Base-by-base conservation (phyloP, 2,329 filamentous ascomycete genomes). In the Triangularia verruculosa region DNA sequence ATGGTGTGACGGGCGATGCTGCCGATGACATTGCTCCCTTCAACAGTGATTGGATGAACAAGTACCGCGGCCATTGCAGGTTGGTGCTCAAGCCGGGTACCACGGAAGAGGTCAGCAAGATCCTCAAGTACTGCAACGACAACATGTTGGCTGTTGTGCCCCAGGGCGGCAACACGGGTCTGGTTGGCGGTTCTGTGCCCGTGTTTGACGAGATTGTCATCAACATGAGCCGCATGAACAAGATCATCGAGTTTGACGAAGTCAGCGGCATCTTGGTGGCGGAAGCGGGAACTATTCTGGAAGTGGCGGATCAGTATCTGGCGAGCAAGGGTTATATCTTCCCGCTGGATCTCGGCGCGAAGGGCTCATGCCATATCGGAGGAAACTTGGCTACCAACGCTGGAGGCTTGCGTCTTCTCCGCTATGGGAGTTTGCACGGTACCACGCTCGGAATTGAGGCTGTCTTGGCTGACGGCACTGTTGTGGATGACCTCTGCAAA, bases 41-140 rank as follows among this genome's bases (percentile, higher is more conserved):
- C 83, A 99, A 99, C 78, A 87, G 89, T 74, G 95, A 99, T 79
- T 99, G 96, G 95, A 97, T 99, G 93, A 89, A 91, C 78, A 99
- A 99, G 79, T 99, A 97, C 80, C 89, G 91, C 66, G 96, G 95
- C 28, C 93, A 97, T 77, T 88, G 91, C 66, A 87, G 89, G 73
- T 81, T 99, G 25, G 93, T 98, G 4, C 80, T 99, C 67, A 96
- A 93, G 78, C 95, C 95, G 11, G 86, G 84, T 59, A 90, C 86
- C 15, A 94, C 92, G 0, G 88, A 94, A 72, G 89, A 99, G 77
- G 91, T 98, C 71, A 96, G 92, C 85, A 85, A 90, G 78, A 89
- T 98, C 64, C 78, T 99, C 71, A 89, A 90, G 76, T 97, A 98
- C 83, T 99, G 95, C 84, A 98, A 98, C 77, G 89, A 96, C 70